Percentiles rank a stretch among this genome's conserved stretches.
phyloP scores from a whole-genome alignment of 108 stramenopile genomes.

The Parietichytrium sp. region DNA sequence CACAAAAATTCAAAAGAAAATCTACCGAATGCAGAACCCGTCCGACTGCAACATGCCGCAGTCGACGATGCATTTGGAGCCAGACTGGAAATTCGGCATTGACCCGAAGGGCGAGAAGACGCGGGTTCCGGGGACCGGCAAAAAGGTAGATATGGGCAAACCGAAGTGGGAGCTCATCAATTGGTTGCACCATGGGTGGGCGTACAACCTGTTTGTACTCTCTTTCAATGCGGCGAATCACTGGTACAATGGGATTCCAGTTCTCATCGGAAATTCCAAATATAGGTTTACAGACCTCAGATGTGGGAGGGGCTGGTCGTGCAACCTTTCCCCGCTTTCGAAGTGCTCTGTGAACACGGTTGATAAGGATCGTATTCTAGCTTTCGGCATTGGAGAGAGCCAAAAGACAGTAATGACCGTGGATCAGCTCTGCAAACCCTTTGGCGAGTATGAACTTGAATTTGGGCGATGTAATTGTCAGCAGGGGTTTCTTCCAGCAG shows the following conservation, averaged over 20 bases:
- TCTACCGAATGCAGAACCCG: not conserved
- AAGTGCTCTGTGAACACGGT: not conserved
- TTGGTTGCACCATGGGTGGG: conserved; percentile 33
- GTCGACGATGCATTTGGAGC: not conserved
- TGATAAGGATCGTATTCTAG: not conserved
- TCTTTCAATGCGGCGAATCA: not conserved
- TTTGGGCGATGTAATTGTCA: conserved; percentile 3
- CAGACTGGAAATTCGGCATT: not conserved
- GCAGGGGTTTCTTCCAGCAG: not conserved
- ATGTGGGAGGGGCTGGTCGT: not conserved
- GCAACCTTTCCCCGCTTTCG: conserved; percentile 8
- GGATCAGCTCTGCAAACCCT: not conserved
- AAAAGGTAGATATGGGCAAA: not conserved
- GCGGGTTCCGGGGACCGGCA: not conserved
- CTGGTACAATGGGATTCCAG: not conserved
- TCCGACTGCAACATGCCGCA: not conserved
- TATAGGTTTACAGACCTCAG: not conserved
- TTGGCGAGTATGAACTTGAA: not conserved
- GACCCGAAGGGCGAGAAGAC: not conserved
- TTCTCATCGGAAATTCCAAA: not conserved
- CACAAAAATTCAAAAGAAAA: not conserved
- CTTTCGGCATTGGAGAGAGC: not conserved
- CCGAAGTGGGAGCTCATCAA: conserved; percentile 17
- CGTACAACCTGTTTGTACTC: conserved; percentile 29
- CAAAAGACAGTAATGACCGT: conserved; percentile 3